A percentile compares a stretch with the other conserved stretches of the same genome.
These are phyloP conservation scores for Talinum fruticosum DNA, from an alignment of 148 eudicot species.

Conservation along the genomic window DNA sequence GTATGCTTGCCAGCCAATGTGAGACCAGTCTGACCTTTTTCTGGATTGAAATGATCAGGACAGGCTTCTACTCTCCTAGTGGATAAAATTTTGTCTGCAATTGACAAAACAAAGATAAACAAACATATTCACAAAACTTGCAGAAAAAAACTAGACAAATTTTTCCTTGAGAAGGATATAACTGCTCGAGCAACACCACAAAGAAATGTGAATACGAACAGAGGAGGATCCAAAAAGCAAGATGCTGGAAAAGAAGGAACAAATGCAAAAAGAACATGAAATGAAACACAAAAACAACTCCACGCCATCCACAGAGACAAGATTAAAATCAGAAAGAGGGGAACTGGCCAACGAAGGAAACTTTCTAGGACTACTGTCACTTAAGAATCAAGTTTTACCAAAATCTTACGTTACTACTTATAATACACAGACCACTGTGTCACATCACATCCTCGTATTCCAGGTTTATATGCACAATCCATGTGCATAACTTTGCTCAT, in stretches of 20 bases:
- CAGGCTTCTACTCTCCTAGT: constrained; percentile 25
- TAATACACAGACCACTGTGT: neutral
- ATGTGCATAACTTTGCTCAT: neutral
- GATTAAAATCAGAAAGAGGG: neutral
- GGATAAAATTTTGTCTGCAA: constrained; percentile 29
- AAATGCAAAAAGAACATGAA: neutral
- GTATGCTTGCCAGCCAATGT: constrained; percentile 21
- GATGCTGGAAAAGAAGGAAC: neutral
- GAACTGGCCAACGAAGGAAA: neutral
- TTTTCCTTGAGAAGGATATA: neutral
- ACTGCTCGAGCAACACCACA: neutral
- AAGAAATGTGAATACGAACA: neutral
- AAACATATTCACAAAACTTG: neutral
- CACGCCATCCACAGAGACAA: neutral
- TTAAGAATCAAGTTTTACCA: neutral
- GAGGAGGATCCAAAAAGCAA: neutral
- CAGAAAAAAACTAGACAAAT: neutral
- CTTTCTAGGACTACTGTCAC: neutral
- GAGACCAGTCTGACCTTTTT: constrained; percentile 22
- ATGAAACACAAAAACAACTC: neutral
- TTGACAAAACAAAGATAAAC: constrained; percentile 20
- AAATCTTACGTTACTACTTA: neutral
- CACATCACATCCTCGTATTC: neutral
- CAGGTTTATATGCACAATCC: neutral
- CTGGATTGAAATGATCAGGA: constrained; percentile 25